Base-by-base conservation (phyloP, 179 eudicot species). In the Beta macrorhiza region DNA sequence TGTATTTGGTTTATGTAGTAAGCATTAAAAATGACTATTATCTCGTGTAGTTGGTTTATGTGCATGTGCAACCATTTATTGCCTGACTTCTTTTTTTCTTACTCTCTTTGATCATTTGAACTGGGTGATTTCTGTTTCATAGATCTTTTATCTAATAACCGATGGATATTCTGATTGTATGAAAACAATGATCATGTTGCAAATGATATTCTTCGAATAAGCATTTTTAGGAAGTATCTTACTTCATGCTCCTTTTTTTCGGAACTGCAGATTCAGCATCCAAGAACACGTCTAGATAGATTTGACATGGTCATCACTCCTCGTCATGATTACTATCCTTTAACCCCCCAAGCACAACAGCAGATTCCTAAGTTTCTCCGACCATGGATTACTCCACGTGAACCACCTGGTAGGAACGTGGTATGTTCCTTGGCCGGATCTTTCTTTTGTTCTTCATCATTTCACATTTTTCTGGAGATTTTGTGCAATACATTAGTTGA, bases 231-330 rank as follows among this genome's bases (percentile, higher is more conserved):
- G 74, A 74, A 67, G 29, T 29, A 58, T 25, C 55, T 74, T 63
- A 79, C 72, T 22, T 19, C 69, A 52, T 83, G 74, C 58, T 79
- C 59, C 75, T 79, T 63, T 53, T 15, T 51, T 44, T 29, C 32
- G 32, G 51, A 47, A 47, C 5, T 47, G 51, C 51, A 47, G 98
- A 90, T 95, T 86, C 97, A 93, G 86, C 99, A 95, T 83, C 99
- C 99, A 65, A 87, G 99, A 78, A 88, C 91, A 65, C 94, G 86
- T 64, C 82, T 95, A 78, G 89, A 93, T 81, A 90, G 97, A 85
- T 95, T 95, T 88, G 99, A 95, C 86, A 83, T 93, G 93, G 98
- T 95, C 79, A 90, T 95, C 79, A 88, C 94, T 32, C 98, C 99
- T 74, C 89, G 62, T 69, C 99, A 95, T 86, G 99, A 95, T 86